Base-by-base conservation (phyloP, 495 filamentous ascomycete genomes). In the Aspergillus indologenus region DNA sequence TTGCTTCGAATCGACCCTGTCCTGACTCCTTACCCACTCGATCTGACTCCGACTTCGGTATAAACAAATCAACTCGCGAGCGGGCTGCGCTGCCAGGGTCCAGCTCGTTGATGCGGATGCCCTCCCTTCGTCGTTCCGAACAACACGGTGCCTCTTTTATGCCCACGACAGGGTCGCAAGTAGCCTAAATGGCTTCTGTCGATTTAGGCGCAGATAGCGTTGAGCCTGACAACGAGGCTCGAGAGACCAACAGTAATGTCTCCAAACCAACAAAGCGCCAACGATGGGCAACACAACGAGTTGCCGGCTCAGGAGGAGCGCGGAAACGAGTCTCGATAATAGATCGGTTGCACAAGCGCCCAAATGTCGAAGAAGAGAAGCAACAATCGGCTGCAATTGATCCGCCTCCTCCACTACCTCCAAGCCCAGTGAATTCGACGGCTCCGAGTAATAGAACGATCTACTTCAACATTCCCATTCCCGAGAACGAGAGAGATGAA, bases 251-350 rank as follows among this genome's bases (percentile, higher is more conserved):
- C 58, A 85, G 79, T 54, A 78, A 81, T 63, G 72, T 83, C 59
- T 81, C 80, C 22, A 80, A 80, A 60, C 83, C 84, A 12, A 81
- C 81, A 26, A 87, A 89, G 74, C 79, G 90, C 67, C 85, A 91
- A 67, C 80, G 95, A 86, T 99, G 94, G 94, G 94, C 94, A 55
- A 98, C 94, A 26, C 90, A 90, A 61, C 87, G 90, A 66, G 80
- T 86, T 61, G 86, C 82, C 53, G 87, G 89, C 58, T 78, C 84
- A 72, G 88, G 86, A 69, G 90, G 86, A 31, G 72, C 84, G 65
- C 77, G 82, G 67, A 98, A 97, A 78, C 88, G 94, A 57, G 80
- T 88, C 49, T 93, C 90, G 55, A 87, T 99, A 62, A 87, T 90
- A 68, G 83, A 88, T 61, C 88, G 90, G 59, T 81, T 89, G 68